A percentile compares a stretch with the other conserved stretches of the same genome.
These are phyloP conservation scores for Hippophae tibetana DNA, from an alignment of 306 rosid species.

Conservation along the genomic window DNA sequence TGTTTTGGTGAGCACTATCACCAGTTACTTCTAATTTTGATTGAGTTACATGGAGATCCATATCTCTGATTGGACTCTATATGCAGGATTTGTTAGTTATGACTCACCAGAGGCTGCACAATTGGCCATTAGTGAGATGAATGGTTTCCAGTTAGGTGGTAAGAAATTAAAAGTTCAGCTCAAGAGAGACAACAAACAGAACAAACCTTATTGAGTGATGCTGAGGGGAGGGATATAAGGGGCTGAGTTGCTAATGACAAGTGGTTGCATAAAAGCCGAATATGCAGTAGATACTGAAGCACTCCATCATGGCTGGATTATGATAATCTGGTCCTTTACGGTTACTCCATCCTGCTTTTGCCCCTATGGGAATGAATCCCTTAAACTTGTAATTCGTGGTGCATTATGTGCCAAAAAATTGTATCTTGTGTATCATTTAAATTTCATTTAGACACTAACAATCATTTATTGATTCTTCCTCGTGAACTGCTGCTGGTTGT, in stretches of 20 bases:
- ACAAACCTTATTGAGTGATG: conserved; percentile 57
- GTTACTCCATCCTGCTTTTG: conserved; percentile 27
- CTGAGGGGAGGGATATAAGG: conserved; percentile 31
- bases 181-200: conserved; percentile 93
- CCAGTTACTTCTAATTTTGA: conserved; percentile 15
- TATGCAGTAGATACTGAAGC: conserved; percentile 16
- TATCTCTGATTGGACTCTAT: conserved; percentile 20
- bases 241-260: conserved; percentile 28
- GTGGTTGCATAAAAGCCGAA: conserved; percentile 18
- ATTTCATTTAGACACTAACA: conserved; percentile 55
- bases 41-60: conserved; percentile 13
- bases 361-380: conserved; percentile 27
- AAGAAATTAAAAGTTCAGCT: conserved; percentile 96
- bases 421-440: conserved; percentile 79
- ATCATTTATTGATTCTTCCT: conserved; percentile 91
- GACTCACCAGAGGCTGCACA: conserved; percentile 86
- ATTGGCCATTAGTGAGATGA: conserved; percentile 76
- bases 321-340: conserved; percentile 16
- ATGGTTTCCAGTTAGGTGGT: conserved; percentile 85
- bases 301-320: conserved; percentile 22
- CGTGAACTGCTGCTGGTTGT: conserved; percentile 35
- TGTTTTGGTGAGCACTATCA: conserved; percentile 71
- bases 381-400: conserved; percentile 57
- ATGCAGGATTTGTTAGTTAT: conserved; percentile 93
- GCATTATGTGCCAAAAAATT: conserved; percentile 52